Evolutionary conservation across 2,329 filamentous ascomycete species (phyloP).

Genomic region (Cercospora zeina): DNA sequence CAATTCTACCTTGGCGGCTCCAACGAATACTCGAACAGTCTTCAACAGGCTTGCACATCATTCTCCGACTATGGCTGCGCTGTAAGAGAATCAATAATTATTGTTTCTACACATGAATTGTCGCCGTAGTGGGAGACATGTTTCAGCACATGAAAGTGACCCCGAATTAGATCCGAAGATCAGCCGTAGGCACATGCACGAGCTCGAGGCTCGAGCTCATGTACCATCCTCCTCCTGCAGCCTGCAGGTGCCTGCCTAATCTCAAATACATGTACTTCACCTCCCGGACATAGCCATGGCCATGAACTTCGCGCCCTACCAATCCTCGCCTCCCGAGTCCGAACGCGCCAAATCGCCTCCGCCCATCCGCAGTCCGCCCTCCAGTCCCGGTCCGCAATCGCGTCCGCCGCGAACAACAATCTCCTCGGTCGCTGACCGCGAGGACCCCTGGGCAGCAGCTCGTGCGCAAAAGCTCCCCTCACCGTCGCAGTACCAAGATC

Average conservation of each 20-base stretch:
- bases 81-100: too few relatives aligned
- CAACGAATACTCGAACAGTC: too few relatives aligned
- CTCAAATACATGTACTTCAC: neutral
- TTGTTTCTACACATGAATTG: neutral
- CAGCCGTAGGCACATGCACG: neutral
- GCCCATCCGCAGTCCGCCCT: conserved; percentile 58
- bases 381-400: conserved; percentile 47
- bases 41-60: neutral
- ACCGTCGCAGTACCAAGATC: conserved; percentile 38
- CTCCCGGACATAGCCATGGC: conserved; percentile 31
- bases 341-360: conserved; percentile 77
- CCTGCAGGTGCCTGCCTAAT: neutral
- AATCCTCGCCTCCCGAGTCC: conserved; percentile 84
- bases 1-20: too few relatives aligned
- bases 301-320: conserved; percentile 97
- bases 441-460: conserved; percentile 45
- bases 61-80: neutral
- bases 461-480: conserved; percentile 46
- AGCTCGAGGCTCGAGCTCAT: neutral
- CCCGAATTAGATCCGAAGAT: neutral
- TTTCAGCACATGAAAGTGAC: too few relatives aligned
- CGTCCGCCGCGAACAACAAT: conserved; percentile 33
- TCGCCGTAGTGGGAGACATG: too few relatives aligned
- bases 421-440: conserved; percentile 35
- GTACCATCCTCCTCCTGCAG: neutral